Conservation (phyloP, 805 yeast species). For the Vanderwaltozyma yarrowii region DNA sequence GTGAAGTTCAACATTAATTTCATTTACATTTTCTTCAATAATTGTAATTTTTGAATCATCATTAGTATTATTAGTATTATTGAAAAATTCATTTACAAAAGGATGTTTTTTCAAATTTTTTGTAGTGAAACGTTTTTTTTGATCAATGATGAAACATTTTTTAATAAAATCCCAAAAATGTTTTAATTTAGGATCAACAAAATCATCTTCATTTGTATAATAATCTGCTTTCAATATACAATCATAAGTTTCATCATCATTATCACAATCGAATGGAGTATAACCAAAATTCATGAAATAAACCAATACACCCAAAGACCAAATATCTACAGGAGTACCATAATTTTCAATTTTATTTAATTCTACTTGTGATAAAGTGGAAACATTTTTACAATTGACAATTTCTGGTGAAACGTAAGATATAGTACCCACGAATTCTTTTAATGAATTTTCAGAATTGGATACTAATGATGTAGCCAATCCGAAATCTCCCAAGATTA, state of each 20-base stretch:
- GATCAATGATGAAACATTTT: conserved; percentile 41
- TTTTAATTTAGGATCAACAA: conserved; percentile 36
- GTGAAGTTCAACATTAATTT: no score
- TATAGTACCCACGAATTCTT: conserved; percentile 54
- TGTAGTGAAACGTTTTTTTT: conserved; percentile 38
- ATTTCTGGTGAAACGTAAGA: conserved; percentile 73
- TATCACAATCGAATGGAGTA: conserved; percentile 69
- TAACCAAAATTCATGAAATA: conserved; percentile 69
- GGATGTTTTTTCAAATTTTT: conserved; percentile 37
- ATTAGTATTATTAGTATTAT: neutral
- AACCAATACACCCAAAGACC: conserved; percentile 68
- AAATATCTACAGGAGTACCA: conserved; percentile 52
- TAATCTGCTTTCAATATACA: conserved; percentile 49
- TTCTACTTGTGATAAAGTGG: conserved; percentile 11
- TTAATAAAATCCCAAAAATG: conserved; percentile 51
- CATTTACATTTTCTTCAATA: no score
- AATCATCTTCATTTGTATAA: conserved; percentile 49
- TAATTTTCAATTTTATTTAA: conserved; percentile 29
- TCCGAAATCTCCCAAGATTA: conserved; percentile 42
- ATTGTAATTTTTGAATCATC: no score
- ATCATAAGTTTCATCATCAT: conserved; percentile 53
- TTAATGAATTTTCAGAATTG: conserved; percentile 24
- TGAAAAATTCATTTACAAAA: conserved; percentile 20
- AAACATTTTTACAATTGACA: conserved; percentile 30
- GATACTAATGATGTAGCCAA: conserved; percentile 41